Conservation (phyloP, 495 filamentous ascomycete species). For the Hypoxylon intermedium region DNA sequence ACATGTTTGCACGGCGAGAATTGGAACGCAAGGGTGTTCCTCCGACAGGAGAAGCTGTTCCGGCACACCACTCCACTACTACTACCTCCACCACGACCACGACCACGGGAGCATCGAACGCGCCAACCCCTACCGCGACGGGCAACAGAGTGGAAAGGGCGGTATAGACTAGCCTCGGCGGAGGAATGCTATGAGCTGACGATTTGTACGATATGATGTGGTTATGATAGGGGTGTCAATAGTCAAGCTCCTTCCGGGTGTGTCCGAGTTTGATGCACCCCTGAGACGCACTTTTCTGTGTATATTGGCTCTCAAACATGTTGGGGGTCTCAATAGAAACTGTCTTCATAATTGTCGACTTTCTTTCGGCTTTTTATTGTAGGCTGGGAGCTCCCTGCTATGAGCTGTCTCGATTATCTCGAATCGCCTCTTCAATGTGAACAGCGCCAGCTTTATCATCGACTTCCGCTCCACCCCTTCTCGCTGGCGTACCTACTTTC, state of each 20-base stretch:
- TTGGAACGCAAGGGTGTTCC: constrained; percentile 19
- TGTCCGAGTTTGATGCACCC: no score
- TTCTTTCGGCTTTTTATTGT: no score
- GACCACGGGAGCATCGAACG: background rate
- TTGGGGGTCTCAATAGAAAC: no score
- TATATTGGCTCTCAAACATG: no score
- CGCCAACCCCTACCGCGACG: background rate
- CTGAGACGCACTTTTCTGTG: no score
- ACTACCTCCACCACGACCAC: background rate
- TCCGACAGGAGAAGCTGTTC: background rate
- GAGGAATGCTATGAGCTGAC: no score
- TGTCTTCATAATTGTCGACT: no score
- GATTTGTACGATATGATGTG: no score
- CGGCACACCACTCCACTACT: constrained; percentile 8
- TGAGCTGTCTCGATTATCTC: background rate
- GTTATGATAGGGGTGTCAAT: no score
- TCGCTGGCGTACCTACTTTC: constrained; percentile 28
- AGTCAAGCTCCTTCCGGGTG: no score
- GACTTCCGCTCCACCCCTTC: constrained; percentile 10
- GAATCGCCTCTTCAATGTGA: background rate
- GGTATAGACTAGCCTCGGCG: background rate
- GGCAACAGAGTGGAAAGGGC: constrained; percentile 1
- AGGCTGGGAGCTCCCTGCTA: no score
- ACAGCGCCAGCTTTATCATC: constrained; percentile 4
- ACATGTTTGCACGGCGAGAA: constrained; percentile 28